Percentiles rank a stretch among this genome's conserved stretches.
Conservation (phyloP, 352 stramenopile genomes). For the Elongisporangium undulatum region DNA sequence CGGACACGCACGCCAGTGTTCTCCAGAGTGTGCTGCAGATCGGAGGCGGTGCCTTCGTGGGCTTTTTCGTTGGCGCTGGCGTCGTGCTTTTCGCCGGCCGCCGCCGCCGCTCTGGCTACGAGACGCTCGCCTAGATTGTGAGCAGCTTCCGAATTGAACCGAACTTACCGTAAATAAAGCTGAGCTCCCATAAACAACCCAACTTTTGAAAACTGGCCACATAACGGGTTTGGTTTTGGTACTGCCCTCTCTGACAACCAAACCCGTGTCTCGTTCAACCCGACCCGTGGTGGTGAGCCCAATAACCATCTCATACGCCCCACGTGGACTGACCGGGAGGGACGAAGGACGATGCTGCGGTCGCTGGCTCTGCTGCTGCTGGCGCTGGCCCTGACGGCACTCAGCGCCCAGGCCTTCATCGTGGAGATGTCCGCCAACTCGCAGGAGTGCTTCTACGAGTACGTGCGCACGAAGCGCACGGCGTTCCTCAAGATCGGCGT, state of each 20-base stretch:
- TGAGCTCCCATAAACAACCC: not conserved
- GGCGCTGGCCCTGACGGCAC: constrained; percentile 8
- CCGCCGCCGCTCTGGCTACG: constrained; percentile 26
- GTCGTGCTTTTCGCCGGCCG: constrained; percentile 27
- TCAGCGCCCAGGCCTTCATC: constrained; percentile 41
- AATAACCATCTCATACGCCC: not conserved
- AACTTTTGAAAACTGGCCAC: not conserved
- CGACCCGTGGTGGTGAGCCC: not conserved
- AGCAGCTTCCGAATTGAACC: not conserved
- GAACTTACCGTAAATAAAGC: not conserved
- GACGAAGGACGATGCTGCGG: not conserved
- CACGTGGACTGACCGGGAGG: not conserved
- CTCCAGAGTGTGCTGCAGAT: constrained; percentile 6
- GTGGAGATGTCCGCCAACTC: constrained; percentile 40
- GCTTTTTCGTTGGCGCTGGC: constrained; percentile 22
- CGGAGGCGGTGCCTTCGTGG: constrained; percentile 19
- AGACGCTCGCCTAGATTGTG: constrained; percentile 17
- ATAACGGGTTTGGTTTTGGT: not conserved
- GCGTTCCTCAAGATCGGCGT: constrained; percentile 81
- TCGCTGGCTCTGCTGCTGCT: constrained; percentile 20
- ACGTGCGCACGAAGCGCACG: constrained; percentile 81
- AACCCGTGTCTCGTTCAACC: not conserved
- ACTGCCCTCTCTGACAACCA: not conserved
- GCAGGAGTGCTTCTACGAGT: constrained; percentile 82
- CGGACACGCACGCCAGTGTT: not conserved